These are phyloP conservation scores for Trifolium fragiferum DNA, from an alignment of 306 rosid genomes.

Conservation along the genomic window DNA sequence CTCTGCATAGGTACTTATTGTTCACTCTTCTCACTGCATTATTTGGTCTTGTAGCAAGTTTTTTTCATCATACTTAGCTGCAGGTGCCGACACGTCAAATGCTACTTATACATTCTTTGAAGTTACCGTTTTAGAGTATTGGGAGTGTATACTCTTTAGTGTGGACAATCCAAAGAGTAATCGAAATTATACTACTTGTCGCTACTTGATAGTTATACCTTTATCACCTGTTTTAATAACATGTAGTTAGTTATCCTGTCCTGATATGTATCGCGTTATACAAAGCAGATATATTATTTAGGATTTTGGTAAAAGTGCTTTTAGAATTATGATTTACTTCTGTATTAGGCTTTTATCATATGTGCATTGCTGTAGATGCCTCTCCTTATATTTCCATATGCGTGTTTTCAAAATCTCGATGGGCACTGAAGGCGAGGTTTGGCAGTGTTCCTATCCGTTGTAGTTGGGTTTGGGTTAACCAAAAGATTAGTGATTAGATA, in stretches of 20 bases:
- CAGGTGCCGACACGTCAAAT: neutral
- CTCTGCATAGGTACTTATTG: constrained; percentile 50
- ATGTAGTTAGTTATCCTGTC: neutral
- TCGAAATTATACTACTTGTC: constrained; percentile 29
- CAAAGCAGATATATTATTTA: too few species aligned
- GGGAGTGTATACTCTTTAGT: constrained; percentile 4
- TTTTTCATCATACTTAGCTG: constrained; percentile 14
- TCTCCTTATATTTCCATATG: too few species aligned
- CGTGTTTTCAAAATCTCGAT: neutral
- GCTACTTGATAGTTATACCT: constrained; percentile 31
- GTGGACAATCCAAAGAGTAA: constrained; percentile 13
- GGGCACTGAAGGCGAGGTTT: constrained; percentile 10
- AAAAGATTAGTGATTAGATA: constrained; percentile 21
- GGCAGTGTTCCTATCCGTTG: neutral
- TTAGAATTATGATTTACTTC: too few species aligned
- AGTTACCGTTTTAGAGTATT: constrained; percentile 4
- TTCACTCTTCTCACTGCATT: constrained; percentile 16
- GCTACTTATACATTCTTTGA: neutral
- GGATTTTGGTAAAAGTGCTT: too few species aligned
- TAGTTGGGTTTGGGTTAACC: constrained; percentile 2
- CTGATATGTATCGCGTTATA: neutral
- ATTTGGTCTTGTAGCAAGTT: constrained; percentile 6
- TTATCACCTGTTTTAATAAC: neutral
- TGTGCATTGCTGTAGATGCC: too few species aligned
- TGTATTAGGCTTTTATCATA: too few species aligned